phyloP scores from a whole-genome alignment of 2,329 filamentous ascomycete genomes.

The Alternaria tenuissima region DNA sequence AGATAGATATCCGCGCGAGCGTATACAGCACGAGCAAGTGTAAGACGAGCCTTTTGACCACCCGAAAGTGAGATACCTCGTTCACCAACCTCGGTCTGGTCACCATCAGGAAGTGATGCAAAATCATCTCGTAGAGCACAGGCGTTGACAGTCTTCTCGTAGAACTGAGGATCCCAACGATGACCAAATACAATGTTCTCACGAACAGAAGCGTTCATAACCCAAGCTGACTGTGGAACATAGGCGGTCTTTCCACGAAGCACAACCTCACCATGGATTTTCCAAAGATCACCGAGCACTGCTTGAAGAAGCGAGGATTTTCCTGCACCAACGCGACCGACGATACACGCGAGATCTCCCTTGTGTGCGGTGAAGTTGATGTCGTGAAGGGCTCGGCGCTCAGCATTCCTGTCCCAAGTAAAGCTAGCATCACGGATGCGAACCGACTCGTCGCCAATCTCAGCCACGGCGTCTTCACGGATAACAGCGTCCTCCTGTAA shows the following conservation, averaged over 20 bases:
- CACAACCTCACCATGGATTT: constrained; percentile 81
- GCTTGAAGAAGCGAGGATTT: constrained; percentile 93
- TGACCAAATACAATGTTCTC: constrained; percentile 98
- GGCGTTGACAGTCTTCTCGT: constrained; percentile 89
- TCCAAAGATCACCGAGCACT: constrained; percentile 91
- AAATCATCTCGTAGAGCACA: constrained; percentile 94
- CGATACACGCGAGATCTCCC: constrained; percentile 90
- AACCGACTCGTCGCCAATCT: constrained; percentile 85
- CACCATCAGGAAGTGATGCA: constrained; percentile 88
- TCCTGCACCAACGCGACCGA: constrained; percentile 91
- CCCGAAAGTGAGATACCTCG: constrained; percentile 95
- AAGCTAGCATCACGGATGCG: constrained; percentile 85
- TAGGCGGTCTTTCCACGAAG: constrained; percentile 87
- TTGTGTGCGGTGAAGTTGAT: constrained; percentile 91
- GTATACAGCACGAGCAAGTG: constrained; percentile 92
- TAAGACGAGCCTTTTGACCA: constrained; percentile 93
- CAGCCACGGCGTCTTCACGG: constrained; percentile 72
- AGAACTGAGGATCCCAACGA: constrained; percentile 91
- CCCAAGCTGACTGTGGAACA: constrained; percentile 91
- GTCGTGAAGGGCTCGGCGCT: constrained; percentile 73
- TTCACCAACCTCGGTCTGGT: constrained; percentile 96
- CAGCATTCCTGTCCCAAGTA: constrained; percentile 89
- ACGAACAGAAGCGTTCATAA: constrained; percentile 96
- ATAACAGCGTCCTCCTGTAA: constrained; percentile 84
- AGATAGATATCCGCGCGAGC: constrained; percentile 96